A percentile compares a stretch with the other conserved stretches of the same genome.
Evolutionary conservation across 2,329 filamentous ascomycete species (phyloP).

Genomic region (Camillea tinctor): DNA sequence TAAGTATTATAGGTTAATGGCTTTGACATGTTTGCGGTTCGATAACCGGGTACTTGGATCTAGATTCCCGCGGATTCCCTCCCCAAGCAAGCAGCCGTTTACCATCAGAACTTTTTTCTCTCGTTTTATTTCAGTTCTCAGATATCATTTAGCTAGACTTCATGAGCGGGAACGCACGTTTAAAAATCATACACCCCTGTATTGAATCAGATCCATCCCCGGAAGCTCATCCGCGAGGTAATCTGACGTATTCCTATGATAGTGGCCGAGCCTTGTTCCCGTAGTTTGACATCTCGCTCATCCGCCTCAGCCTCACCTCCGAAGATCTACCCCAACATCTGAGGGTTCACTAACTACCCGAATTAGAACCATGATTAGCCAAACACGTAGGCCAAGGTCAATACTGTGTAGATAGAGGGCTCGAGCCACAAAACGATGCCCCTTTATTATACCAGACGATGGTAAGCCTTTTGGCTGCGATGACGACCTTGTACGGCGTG

Average conservation of each 20-base stretch:
- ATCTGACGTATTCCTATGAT: background rate
- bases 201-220: background rate
- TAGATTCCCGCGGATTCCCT: conserved; percentile 1
- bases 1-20: background rate
- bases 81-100: conserved; percentile 12
- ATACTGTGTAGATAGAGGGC: background rate
- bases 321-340: background rate
- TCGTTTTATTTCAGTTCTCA: conserved; percentile 4
- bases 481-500: conserved; percentile 5
- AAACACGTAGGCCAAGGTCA: background rate
- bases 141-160: background rate
- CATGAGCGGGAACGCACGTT: conserved; percentile 9
- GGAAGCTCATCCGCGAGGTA: background rate
- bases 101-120: conserved; percentile 1
- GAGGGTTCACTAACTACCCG: background rate
- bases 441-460: conserved; percentile 5
- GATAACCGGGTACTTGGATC: conserved; percentile 9
- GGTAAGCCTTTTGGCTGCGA: conserved; percentile 7
- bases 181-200: conserved; percentile 5
- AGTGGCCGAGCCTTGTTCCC: background rate
- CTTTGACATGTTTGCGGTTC: background rate
- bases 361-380: background rate
- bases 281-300: background rate
- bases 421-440: background rate
- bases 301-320: background rate